These are phyloP conservation scores for Fusarium sp. DNA, from an alignment of 2,329 filamentous ascomycete genomes.

Conservation along the genomic window DNA sequence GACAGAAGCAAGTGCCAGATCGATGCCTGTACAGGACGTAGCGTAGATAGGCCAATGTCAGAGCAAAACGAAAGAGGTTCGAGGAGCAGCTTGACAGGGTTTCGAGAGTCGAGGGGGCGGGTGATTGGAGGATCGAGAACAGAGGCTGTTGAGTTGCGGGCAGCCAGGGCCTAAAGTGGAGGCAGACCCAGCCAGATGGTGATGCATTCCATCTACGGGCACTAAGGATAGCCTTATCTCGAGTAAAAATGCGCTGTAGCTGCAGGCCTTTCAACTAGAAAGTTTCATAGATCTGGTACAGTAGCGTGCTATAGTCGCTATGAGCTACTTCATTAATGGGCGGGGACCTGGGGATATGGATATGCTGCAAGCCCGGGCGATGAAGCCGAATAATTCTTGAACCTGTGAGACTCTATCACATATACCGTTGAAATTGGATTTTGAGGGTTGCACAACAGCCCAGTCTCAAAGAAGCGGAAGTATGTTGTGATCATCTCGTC, in stretches of 20 bases:
- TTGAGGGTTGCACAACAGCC: neutral
- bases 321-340: neutral
- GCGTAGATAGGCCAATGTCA: slow-evolving; percentile 30
- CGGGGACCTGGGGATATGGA: neutral
- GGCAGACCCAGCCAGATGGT: slow-evolving; percentile 33
- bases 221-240: slow-evolving; percentile 19
- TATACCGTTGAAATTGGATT: neutral
- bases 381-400: too few relatives aligned
- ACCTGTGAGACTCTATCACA: neutral
- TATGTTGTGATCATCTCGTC: neutral
- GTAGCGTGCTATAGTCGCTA: slow-evolving; percentile 9
- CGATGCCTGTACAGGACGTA: slow-evolving; percentile 27
- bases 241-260: slow-evolving; percentile 21
- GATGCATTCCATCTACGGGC: slow-evolving; percentile 35
- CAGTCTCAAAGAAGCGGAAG: neutral
- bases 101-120: slow-evolving; percentile 39
- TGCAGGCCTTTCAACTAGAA: slow-evolving; percentile 11
- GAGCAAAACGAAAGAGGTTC: slow-evolving; percentile 47
- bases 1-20: slow-evolving; percentile 30
- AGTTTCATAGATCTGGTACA: slow-evolving; percentile 4
- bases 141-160: slow-evolving; percentile 37
- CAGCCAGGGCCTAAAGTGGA: slow-evolving; percentile 39
- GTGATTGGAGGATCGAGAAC: slow-evolving; percentile 46
- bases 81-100: slow-evolving; percentile 45
- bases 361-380: neutral